These are phyloP conservation scores for Proliferodiscus dingleyae DNA, from an alignment of 2,329 filamentous ascomycete genomes.

Conservation along the genomic window DNA sequence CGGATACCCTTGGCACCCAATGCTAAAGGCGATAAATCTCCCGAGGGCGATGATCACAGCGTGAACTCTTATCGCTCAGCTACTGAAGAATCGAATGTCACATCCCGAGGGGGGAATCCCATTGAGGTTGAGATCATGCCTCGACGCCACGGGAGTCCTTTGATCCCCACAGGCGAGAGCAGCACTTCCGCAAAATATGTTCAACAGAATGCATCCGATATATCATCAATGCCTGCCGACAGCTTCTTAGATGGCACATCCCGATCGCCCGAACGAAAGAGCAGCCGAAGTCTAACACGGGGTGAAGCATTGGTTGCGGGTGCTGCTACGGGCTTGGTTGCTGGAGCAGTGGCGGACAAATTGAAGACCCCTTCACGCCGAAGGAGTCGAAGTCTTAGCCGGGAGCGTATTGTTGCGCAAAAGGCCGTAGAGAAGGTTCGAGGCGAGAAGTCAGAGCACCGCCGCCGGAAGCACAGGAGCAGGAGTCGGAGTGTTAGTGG, in stretches of 20 bases:
- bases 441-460: conserved; percentile 42
- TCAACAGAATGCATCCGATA: conserved; percentile 69
- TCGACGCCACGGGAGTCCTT: conserved; percentile 63
- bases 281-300: conserved; percentile 28
- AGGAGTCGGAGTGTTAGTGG: conserved; percentile 44
- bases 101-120: conserved; percentile 58
- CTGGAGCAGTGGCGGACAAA: conserved; percentile 37
- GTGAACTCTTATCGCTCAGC: conserved; percentile 72
- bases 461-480: conserved; percentile 39
- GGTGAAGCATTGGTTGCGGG: conserved; percentile 26
- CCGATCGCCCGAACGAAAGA: conserved; percentile 28
- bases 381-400: conserved; percentile 59
- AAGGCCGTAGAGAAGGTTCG: conserved; percentile 64
- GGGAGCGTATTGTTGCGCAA: conserved; percentile 58
- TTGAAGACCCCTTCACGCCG: conserved; percentile 55
- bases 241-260: conserved; percentile 56
- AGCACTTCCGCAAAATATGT: conserved; percentile 56
- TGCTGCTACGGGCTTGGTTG: conserved; percentile 38
- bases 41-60: conserved; percentile 58
- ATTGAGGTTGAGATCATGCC: conserved; percentile 80
- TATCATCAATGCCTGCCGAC: conserved; percentile 76
- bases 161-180: conserved; percentile 53
- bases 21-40: conserved; percentile 38
- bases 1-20: conserved; percentile 58
- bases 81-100: conserved; percentile 73